Percentiles rank a stretch among this genome's conserved stretches.
Evolutionary conservation across 31 red algal genomes (phyloP).

Genomic region (Endocladia muricata): DNA sequence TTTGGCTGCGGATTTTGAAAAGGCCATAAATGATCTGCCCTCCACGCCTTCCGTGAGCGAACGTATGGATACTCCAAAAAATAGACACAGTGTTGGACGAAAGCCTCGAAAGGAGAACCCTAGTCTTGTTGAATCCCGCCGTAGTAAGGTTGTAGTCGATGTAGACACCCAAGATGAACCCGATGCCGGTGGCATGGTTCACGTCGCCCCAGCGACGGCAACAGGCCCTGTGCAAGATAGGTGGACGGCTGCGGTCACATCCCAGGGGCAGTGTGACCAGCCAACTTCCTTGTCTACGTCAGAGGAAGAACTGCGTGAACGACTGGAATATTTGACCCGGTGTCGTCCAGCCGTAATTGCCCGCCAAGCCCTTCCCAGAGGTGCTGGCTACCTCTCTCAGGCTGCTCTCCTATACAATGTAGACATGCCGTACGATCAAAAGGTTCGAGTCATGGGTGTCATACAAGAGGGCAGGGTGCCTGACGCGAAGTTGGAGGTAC

Average conservation of each 20-base stretch:
- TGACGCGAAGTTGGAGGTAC: conserved; percentile 57
- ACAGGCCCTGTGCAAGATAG: background rate
- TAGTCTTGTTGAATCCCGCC: too few relatives aligned
- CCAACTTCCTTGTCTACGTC: background rate
- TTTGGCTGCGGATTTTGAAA: conserved; percentile 79
- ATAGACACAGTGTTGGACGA: conserved; percentile 4
- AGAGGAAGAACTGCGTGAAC: conserved; percentile 27
- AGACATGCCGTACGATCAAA: conserved; percentile 71
- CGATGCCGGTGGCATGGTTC: background rate
- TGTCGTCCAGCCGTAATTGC: conserved; percentile 34
- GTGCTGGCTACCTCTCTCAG: conserved; percentile 44
- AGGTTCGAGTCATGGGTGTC: conserved; percentile 36
- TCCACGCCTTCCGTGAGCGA: conserved; percentile 12
- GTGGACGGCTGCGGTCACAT: background rate
- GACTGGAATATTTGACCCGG: conserved; percentile 27
- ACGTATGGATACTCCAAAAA: background rate
- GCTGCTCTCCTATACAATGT: conserved; percentile 66
- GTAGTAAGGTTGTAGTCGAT: too few relatives aligned
- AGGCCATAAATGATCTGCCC: conserved; percentile 26
- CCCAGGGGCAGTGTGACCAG: background rate
- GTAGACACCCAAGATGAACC: background rate
- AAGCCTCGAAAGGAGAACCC: conserved; percentile 3
- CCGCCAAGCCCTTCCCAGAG: conserved; percentile 34
- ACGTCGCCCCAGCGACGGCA: conserved; percentile 11
- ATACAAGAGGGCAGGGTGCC: conserved; percentile 48